A percentile compares a stretch with the other conserved stretches of the same genome.
Conservation (phyloP, 768 basidiomycete genomes). For the Roridomyces roridus region DNA sequence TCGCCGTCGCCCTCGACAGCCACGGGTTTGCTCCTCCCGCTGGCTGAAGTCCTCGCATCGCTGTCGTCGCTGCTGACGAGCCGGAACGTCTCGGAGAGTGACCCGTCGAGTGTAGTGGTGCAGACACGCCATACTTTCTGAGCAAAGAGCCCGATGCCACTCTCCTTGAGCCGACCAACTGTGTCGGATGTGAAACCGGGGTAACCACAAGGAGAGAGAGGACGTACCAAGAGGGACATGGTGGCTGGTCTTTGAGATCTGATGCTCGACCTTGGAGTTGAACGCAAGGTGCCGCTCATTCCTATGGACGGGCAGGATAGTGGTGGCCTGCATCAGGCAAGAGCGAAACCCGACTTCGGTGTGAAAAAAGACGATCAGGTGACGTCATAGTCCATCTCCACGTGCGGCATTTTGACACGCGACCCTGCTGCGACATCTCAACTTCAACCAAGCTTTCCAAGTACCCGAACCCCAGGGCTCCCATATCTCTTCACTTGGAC, state of each 20-base stretch:
- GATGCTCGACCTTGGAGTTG: conserved; percentile 17
- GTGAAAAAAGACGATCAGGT: too few species aligned
- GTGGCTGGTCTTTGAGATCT: background rate
- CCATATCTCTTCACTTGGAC: too few species aligned
- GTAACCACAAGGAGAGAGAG: background rate
- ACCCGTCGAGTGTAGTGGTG: conserved; percentile 24
- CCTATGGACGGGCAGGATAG: conserved; percentile 21
- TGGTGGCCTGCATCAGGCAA: background rate
- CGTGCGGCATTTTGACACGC: too few species aligned
- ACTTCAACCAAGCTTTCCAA: too few species aligned
- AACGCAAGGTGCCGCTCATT: conserved; percentile 20
- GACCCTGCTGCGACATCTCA: too few species aligned
- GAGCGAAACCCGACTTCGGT: background rate
- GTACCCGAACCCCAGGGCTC: too few species aligned
- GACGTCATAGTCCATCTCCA: too few species aligned
- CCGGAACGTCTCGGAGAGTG: conserved; percentile 26
- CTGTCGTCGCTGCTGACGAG: conserved; percentile 28
- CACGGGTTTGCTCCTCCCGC: conserved; percentile 9
- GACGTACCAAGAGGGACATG: conserved; percentile 14
- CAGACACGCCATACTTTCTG: conserved; percentile 23
- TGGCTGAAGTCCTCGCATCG: conserved; percentile 18
- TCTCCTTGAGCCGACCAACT: conserved; percentile 19
- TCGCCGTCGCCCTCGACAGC: conserved; percentile 18
- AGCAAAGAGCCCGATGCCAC: background rate
- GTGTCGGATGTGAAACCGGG: background rate